Conservation (phyloP, 108 stramenopile species). For the Cylindrotheca closterium region DNA sequence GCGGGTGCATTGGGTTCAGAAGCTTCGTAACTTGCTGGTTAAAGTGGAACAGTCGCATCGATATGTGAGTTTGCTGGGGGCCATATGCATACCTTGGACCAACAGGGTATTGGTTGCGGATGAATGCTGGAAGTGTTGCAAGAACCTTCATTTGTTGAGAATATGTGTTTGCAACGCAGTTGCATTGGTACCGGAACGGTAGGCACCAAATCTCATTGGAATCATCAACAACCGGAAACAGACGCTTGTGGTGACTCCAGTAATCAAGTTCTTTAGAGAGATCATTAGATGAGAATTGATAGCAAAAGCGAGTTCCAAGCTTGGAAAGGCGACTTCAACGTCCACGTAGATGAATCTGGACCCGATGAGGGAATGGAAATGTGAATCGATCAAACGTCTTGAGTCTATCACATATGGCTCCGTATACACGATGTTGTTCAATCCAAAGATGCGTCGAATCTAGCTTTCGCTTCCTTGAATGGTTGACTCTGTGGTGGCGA, state of each 20-base stretch:
- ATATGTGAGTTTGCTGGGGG: not conserved
- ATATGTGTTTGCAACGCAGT: not conserved
- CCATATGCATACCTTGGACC: not conserved
- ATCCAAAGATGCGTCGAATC: not conserved
- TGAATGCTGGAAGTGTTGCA: not conserved
- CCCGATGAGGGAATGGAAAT: not conserved
- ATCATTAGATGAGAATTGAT: not conserved
- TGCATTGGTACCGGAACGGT: not conserved
- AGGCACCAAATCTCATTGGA: not conserved
- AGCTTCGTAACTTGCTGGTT: not conserved
- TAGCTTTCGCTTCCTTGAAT: not conserved
- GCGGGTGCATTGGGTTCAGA: not conserved
- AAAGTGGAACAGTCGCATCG: not conserved
- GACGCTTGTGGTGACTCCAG: not conserved
- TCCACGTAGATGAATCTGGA: not conserved
- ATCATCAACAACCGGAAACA: not conserved
- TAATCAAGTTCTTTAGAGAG: not conserved
- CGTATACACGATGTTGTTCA: not conserved
- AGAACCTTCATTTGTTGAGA: not conserved
- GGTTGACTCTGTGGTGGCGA: not conserved
- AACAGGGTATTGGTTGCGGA: not conserved
- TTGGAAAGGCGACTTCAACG: not conserved
- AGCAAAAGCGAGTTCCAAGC: not conserved
- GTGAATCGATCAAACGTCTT: not conserved
- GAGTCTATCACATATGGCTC: not conserved